phyloP scores from a whole-genome alignment of 2,329 filamentous ascomycete species.

The Cylindrodendrum hubeiense region DNA sequence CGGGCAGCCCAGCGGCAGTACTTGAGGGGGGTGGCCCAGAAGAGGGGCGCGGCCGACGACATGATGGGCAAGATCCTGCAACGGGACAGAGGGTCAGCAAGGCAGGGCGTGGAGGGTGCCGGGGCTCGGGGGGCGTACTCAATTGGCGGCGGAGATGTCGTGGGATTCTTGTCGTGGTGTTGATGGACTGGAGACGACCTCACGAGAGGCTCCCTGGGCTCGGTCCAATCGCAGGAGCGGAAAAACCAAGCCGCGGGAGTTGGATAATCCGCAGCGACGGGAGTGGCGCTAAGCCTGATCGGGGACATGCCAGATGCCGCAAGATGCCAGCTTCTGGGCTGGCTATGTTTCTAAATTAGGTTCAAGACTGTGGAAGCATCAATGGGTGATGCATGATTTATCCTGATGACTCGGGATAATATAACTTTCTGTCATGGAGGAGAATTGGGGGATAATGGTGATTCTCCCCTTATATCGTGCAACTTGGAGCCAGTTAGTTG shows the following conservation, averaged over 20 bases:
- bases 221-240: slow-evolving; percentile 45
- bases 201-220: slow-evolving; percentile 5
- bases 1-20: slow-evolving; percentile 91
- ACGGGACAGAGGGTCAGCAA: not conserved
- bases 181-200: slow-evolving; percentile 35
- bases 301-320: not conserved
- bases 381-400: not conserved
- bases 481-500: not conserved
- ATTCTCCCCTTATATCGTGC: not conserved
- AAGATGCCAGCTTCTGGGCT: not conserved
- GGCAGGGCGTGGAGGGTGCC: not conserved
- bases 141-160: slow-evolving; percentile 49
- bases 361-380: not conserved
- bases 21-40: slow-evolving; percentile 86
- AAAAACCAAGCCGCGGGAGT: slow-evolving; percentile 47
- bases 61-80: slow-evolving; percentile 57
- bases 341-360: not conserved
- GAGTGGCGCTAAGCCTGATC: slow-evolving; percentile 20
- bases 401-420: not conserved
- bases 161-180: slow-evolving; percentile 39
- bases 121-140: slow-evolving; percentile 41
- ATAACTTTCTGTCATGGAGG: not conserved
- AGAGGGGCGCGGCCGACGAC: slow-evolving; percentile 75
- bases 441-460: too few species aligned
- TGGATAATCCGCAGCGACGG: slow-evolving; percentile 39